Percentiles rank a stretch among this genome's conserved stretches.
phyloP scores from a whole-genome alignment of 208 protist species.

The Angomonas deanei region DNA sequence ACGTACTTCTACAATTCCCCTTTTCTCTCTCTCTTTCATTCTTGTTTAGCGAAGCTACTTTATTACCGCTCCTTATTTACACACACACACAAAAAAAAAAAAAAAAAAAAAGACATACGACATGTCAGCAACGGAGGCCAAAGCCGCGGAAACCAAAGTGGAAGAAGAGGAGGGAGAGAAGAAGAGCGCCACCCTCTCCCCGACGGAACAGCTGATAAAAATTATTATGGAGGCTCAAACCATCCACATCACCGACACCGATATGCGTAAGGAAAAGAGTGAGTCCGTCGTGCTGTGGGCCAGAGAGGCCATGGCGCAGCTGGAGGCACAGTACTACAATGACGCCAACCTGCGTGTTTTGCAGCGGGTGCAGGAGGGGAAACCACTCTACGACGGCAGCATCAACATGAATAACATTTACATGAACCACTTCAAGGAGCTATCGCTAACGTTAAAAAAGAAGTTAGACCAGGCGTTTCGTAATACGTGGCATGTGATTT shows the following conservation, averaged over 20 bases:
- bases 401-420: background rate
- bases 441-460: constrained; percentile 55
- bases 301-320: constrained; percentile 41
- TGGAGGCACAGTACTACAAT: constrained; percentile 12
- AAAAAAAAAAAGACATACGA: background rate
- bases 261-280: constrained; percentile 43
- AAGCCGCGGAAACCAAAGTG: constrained; percentile 38
- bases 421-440: constrained; percentile 58
- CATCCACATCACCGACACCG: constrained; percentile 46
- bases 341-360: background rate
- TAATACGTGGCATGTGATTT: constrained; percentile 84
- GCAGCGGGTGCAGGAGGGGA: too few species aligned
- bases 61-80: too few species aligned
- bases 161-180: constrained; percentile 41
- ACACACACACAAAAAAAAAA: background rate
- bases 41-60: too few species aligned
- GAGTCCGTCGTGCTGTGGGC: constrained; percentile 68
- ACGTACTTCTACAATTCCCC: background rate
- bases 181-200: constrained; percentile 10
- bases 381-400: background rate
- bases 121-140: background rate
- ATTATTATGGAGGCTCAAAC: constrained; percentile 24
- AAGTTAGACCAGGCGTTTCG: constrained; percentile 57
- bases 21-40: background rate
- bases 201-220: constrained; percentile 1